Percentiles rank a stretch among this genome's conserved stretches.
phyloP scores from a whole-genome alignment of 176 grass and related monocot genomes.

The Tuctoria greenei region DNA sequence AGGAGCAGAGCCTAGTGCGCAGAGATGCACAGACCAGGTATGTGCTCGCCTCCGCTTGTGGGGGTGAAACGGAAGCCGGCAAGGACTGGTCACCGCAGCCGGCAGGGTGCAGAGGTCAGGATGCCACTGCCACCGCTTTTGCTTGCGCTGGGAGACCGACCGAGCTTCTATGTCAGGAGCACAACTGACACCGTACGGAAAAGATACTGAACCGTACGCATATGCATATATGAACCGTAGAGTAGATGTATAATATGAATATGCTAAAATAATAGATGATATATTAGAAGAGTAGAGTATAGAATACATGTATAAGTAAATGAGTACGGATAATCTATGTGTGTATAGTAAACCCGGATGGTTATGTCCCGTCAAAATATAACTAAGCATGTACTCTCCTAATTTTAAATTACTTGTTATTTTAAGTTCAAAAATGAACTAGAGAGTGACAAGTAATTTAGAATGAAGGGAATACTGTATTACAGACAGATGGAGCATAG shows the following conservation, averaged over 20 bases:
- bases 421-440: too few relatives aligned
- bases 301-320: too few relatives aligned
- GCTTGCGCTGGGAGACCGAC: background rate
- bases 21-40: background rate
- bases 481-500: background rate
- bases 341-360: too few relatives aligned
- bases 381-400: background rate
- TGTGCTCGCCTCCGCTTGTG: background rate
- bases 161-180: background rate
- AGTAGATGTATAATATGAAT: too few relatives aligned
- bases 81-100: background rate
- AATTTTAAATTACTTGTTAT: too few relatives aligned
- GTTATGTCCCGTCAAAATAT: background rate
- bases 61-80: background rate
- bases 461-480: background rate
- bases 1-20: background rate
- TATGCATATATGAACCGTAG: too few relatives aligned
- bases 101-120: background rate
- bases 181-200: slow-evolving; percentile 8
- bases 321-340: too few relatives aligned
- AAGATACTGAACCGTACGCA: too few relatives aligned
- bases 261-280: too few relatives aligned
- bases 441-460: too few relatives aligned
- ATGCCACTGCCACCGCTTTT: background rate
- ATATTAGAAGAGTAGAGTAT: too few relatives aligned